These are phyloP conservation scores for Pleurotus djamor DNA, from an alignment of 768 basidiomycete species.

Conservation along the genomic window DNA sequence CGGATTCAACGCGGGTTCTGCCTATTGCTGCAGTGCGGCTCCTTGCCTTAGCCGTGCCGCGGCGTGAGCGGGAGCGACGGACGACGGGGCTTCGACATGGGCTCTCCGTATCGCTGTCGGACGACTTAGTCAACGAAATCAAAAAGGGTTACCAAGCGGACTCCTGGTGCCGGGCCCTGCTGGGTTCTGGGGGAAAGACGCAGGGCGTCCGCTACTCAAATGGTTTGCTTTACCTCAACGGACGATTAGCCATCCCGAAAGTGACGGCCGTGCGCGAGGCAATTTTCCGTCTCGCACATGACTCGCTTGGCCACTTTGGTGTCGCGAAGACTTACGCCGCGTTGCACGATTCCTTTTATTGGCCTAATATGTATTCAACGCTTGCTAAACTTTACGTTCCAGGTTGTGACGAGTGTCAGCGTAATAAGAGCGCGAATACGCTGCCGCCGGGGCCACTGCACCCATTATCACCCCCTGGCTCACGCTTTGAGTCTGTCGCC, in stretches of 20 bases:
- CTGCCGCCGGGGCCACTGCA: conserved; percentile 23
- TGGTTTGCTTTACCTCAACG: conserved; percentile 20
- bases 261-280: conserved; percentile 15
- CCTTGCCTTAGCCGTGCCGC: too few relatives aligned
- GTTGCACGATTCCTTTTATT: conserved; percentile 21
- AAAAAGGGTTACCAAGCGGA: conserved; percentile 7
- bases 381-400: conserved; percentile 29
- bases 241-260: conserved; percentile 16
- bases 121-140: background rate
- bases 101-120: background rate
- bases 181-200: background rate
- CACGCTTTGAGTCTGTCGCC: conserved; percentile 22
- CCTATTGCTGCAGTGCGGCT: background rate
- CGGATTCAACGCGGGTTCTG: background rate
- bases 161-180: conserved; percentile 6
- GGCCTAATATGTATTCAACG: conserved; percentile 29
- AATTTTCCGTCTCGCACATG: conserved; percentile 24
- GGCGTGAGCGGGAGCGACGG: too few relatives aligned
- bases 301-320: conserved; percentile 29
- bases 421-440: conserved; percentile 26
- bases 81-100: too few relatives aligned
- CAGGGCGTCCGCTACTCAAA: background rate
- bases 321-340: conserved; percentile 24
- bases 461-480: conserved; percentile 20
- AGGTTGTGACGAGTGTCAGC: conserved; percentile 26